Base-by-base conservation (phyloP, 306 rosid species). In the Trifolium subterraneum region DNA sequence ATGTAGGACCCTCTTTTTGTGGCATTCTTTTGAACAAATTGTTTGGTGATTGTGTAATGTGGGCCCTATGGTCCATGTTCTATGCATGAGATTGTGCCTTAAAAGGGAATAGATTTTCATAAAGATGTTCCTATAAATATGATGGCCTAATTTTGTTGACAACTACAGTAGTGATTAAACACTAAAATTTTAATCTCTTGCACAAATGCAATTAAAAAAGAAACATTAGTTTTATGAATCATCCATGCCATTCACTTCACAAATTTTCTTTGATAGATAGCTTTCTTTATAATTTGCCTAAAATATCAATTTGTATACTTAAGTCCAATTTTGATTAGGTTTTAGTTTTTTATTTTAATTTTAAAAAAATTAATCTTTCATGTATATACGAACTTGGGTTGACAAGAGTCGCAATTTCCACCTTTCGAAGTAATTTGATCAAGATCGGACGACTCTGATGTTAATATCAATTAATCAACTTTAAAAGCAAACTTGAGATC, bases 1-100 rank as follows among this genome's bases (percentile, higher is more conserved):
- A 66, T 55, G 56, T 2, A 55, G 83, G 70, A 73, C 67, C 68
- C 56, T 74, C 72, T 73, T 33, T 71, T 78, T 19, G 71, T 76
- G 78, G 52, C 77, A 51, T 67, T 63, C 45, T 58, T 69, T 48
- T 36, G 33, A 74, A 52, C 5, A 62, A 58, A 25, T 12, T 41
- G 56, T 33, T 76, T 29, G 74, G 72, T 63, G 38, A 65, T 70
- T 60, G 64, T 75, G 58, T 74, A 68, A 71, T 22, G 10, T 64
- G 65, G 82, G 27, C 16, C 74, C 74, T 66, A 35, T 13, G 27
- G 13, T 38, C 47, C 48, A 44, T 44, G 77, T 73, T 70, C 83
- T 61, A 55, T 77, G 47, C 74, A 54, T 48, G 65, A 75, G 75
- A 80, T 58, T 63, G 62, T 69, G 59, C 58, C 64, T 52, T 59